Base-by-base conservation (phyloP, 2,329 filamentous ascomycete species). In the Fusarium succisae region DNA sequence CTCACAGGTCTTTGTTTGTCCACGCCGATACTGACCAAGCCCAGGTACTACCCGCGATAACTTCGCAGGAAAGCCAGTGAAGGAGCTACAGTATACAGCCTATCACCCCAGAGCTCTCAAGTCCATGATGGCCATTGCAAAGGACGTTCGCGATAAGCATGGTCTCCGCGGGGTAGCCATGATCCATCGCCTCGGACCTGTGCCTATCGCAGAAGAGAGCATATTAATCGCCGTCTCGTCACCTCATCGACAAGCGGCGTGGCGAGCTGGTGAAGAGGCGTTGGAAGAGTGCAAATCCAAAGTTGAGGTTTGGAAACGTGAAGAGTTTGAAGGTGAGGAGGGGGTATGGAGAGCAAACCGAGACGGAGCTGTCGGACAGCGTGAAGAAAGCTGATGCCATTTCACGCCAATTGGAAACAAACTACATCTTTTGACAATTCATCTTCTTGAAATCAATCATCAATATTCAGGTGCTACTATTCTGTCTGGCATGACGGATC, bases 221-320 rank as follows among this genome's bases (percentile, higher is more conserved):
- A 96, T 99, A 70, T 84, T 97, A 63, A 95, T 98, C 77, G 93
- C 94, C 3, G 93, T 98, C 8, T 95, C 93, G 48, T 89, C 94
- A 35, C 91, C 93, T 41, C 96, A 98, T 84, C 87, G 96, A 13
- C 89, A 93, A 76, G 93, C 93, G 20, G 95, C 94, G 10, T 99
- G 96, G 96, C 85, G 86, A 77, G 96, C 93, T 0, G 96, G 94
- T 0, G 96, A 98, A 84, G 94, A 97, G 83, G 93, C 95, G 39
- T 84, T 98, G 66, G 96, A 98, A 84, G 86, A 90, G 80, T 94
- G 94, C 79, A 99, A 98, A 85, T 90, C 89, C 63, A 91, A 88
- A 74, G 94, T 94, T n/a, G 96, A 99, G 85, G 92, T 99, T 47
- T 98, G 96, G 96, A 98, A 98, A 84, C 86, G 91, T 74, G 96